phyloP scores from a whole-genome alignment of 2,329 filamentous ascomycete species.

The Trichoderma asperellum region DNA sequence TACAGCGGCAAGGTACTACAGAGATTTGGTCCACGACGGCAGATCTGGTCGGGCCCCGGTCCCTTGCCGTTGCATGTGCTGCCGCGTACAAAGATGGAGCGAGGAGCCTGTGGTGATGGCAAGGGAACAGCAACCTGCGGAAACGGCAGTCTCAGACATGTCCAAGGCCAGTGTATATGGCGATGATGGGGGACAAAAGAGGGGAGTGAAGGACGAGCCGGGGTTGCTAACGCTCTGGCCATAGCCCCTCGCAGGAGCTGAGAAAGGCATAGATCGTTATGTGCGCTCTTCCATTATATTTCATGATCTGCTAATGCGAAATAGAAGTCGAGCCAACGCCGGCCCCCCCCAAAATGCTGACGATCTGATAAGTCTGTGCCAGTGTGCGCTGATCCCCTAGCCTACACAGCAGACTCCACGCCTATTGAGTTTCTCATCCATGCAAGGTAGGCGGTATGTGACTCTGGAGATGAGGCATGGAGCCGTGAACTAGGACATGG shows the following conservation, averaged over 20 bases:
- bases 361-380: neutral
- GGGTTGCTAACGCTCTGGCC: neutral
- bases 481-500: slow-evolving; percentile 27
- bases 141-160: slow-evolving; percentile 26
- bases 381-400: neutral
- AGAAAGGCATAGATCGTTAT: neutral
- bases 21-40: slow-evolving; percentile 28
- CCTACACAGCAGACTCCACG: neutral
- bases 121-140: neutral
- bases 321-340: neutral
- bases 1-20: slow-evolving; percentile 28
- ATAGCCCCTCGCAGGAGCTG: neutral
- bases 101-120: slow-evolving; percentile 16
- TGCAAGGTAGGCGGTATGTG: slow-evolving; percentile 7
- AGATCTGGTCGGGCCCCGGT: slow-evolving; percentile 28
- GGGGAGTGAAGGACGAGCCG: neutral
- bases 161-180: neutral
- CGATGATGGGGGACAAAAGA: neutral
- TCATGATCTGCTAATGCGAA: neutral
- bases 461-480: slow-evolving; percentile 31
- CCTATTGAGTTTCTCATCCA: neutral
- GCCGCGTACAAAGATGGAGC: slow-evolving; percentile 28
- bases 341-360: neutral
- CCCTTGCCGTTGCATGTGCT: slow-evolving; percentile 23
- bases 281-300: neutral